Evolutionary conservation across 768 basidiomycete genomes (phyloP), one percentile per base, ranked within the genome.

Genomic region (Nevesoporus exiguus): DNA sequence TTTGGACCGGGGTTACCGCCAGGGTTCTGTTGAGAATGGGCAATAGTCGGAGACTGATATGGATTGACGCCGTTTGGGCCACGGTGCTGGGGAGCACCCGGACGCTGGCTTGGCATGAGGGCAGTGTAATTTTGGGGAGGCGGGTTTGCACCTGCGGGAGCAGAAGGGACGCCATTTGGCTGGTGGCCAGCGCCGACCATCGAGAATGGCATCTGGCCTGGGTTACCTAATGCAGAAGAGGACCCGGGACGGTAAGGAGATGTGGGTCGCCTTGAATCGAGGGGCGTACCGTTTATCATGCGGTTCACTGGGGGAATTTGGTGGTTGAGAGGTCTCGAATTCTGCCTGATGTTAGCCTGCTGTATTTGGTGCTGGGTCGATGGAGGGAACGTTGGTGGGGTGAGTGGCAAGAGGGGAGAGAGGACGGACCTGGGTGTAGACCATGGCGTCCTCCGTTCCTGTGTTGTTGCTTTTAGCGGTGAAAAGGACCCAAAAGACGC

Each of bases 401-500:
- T 30, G 46, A 31, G 47, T 49, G 34, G 49, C 24, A 30, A 39
- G 54, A 51, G n/a, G n/a, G 44, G 21, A 5, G 41, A 30, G 31
- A 11, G 33, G 24, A 72, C 82, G 50, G 59, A 88, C 88, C 73
- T 86, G 83, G 0, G 80, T 83, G 66, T 90, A 90, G 33, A 84
- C 54, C 66, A 89, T 59, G 22, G 86, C 88, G 58, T 90, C 88
- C 1, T 89, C 87, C n/a, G 82, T 66, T 19, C 82, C 84, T 9
- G 65, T 67, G 29, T 80, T 81, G 46, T 78, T 85, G 58, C 85
- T 88, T 71, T 91, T 91, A 43, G 89, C 88, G 13, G 84, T 83
- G 66, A 91, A 92, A 15, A 91, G 73, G 0, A 90, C 84, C 90
- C 90, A 92, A 63, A 92, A 92, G 22, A 92, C 90, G 60, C 83